These are phyloP conservation scores for Secale cereale DNA, from an alignment of 176 grass and related monocot species.

Conservation along the genomic window DNA sequence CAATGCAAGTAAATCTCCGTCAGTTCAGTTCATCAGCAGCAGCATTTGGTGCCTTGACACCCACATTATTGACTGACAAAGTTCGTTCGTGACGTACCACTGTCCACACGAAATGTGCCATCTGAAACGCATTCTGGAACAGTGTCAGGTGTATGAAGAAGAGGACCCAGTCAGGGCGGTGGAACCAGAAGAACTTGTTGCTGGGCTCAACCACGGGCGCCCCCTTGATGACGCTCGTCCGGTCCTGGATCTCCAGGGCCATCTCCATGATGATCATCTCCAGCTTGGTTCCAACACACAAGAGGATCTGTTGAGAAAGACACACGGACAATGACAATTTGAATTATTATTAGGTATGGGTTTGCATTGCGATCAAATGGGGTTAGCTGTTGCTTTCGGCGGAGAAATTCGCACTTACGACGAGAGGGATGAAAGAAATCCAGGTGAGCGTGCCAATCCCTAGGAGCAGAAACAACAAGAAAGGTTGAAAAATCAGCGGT, in stretches of 20 bases:
- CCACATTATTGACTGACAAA: too few relatives aligned
- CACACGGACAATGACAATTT: neutral
- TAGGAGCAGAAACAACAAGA: neutral
- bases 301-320: slow-evolving; percentile 53
- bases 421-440: slow-evolving; percentile 52
- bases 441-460: slow-evolving; percentile 37
- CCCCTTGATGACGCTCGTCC: slow-evolving; percentile 62
- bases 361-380: neutral
- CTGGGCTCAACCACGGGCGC: slow-evolving; percentile 65
- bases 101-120: slow-evolving; percentile 84
- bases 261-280: slow-evolving; percentile 91
- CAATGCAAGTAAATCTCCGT: neutral
- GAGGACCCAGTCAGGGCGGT: slow-evolving; percentile 64
- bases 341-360: neutral
- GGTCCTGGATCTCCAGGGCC: slow-evolving; percentile 72
- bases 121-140: slow-evolving; percentile 93
- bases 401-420: slow-evolving; percentile 33
- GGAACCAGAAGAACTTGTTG: slow-evolving; percentile 90
- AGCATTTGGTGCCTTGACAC: neutral
- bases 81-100: slow-evolving; percentile 31
- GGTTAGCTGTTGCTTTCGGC: neutral
- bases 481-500: neutral
- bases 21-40: neutral
- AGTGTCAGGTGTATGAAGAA: slow-evolving; percentile 82
- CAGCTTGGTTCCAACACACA: slow-evolving; percentile 69